Evolutionary conservation across 768 basidiomycete species (phyloP).

Genomic region (Rhizopogon vinicolor): DNA sequence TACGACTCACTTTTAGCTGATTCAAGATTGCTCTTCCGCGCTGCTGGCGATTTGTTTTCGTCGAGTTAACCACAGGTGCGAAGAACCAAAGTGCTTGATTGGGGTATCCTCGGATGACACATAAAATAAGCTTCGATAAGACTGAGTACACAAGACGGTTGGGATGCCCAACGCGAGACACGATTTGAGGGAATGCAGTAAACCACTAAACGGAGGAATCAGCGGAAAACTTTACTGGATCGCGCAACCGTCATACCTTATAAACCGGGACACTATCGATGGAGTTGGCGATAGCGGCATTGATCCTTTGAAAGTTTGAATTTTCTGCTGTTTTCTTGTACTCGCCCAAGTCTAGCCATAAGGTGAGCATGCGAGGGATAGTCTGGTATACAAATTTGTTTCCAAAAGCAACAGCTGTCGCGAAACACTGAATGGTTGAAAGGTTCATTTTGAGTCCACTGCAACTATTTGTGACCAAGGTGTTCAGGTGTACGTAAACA

Average conservation of each 20-base stretch:
- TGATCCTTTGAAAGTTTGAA: constrained; percentile 51
- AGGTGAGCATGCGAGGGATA: constrained; percentile 86
- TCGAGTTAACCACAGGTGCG: constrained; percentile 83
- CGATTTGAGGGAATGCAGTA: constrained; percentile 94
- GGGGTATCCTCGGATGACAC: constrained; percentile 79
- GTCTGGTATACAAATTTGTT: constrained; percentile 97
- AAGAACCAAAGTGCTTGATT: constrained; percentile 93
- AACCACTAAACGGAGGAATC: constrained; percentile 63
- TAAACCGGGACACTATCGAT: constrained; percentile 67
- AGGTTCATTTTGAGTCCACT: constrained; percentile 64
- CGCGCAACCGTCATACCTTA: constrained; percentile 49
- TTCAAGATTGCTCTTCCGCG: constrained; percentile 59
- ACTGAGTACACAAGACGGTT: constrained; percentile 56
- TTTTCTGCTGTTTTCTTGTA: constrained; percentile 17
- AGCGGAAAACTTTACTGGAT: neutral
- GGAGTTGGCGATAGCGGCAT: constrained; percentile 47
- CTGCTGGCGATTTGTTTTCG: constrained; percentile 50
- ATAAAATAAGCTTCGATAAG: constrained; percentile 61
- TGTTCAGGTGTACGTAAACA: neutral
- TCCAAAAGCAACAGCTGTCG: constrained; percentile 69
- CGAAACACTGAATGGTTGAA: constrained; percentile 62
- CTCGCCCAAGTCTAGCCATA: constrained; percentile 94
- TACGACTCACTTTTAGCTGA: constrained; percentile 47
- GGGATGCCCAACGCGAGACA: constrained; percentile 83
- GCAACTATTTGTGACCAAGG: neutral